Evolutionary conservation across 2,329 filamentous ascomycete genomes (phyloP).

Genomic region (Aspergillus versicolor): DNA sequence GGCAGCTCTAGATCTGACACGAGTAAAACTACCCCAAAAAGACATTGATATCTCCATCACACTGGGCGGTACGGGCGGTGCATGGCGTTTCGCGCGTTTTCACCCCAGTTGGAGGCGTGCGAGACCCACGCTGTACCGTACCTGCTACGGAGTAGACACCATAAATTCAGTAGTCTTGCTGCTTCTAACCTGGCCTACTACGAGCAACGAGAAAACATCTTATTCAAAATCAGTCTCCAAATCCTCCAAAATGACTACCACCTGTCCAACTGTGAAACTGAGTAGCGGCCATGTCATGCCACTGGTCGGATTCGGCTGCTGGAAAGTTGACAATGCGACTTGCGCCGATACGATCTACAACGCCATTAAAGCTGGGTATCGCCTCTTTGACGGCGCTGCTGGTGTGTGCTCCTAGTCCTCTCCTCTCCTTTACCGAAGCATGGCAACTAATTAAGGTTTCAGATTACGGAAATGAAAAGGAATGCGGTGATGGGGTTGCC

Average conservation of each 20-base stretch:
- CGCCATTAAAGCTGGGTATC: constrained; percentile 61
- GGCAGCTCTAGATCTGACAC: too few relatives aligned
- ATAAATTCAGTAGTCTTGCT: too few relatives aligned
- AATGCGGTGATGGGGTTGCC: constrained; percentile 72
- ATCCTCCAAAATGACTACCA: constrained; percentile 4
- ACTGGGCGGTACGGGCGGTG: too few relatives aligned
- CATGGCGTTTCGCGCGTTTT: too few relatives aligned
- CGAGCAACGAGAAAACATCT: too few relatives aligned
- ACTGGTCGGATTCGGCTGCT: constrained; percentile 56
- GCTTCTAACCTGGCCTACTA: too few relatives aligned
- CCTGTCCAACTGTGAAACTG: constrained; percentile 17
- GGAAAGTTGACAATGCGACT: constrained; percentile 76
- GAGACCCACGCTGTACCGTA: too few relatives aligned
- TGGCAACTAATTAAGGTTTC: not conserved
- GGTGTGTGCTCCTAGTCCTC: constrained; percentile 44
- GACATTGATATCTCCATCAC: too few relatives aligned
- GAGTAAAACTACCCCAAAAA: too few relatives aligned
- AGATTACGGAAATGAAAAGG: constrained; percentile 83
- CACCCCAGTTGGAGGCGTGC: too few relatives aligned
- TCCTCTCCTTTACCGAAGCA: not conserved
- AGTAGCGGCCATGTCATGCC: constrained; percentile 40
- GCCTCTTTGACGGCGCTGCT: constrained; percentile 58
- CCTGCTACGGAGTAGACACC: too few relatives aligned
- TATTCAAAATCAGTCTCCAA: too few relatives aligned
- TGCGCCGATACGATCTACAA: constrained; percentile 78